Evolutionary conservation across 2,329 filamentous ascomycete species (phyloP).

Genomic region (Phaeoacremonium minimum): DNA sequence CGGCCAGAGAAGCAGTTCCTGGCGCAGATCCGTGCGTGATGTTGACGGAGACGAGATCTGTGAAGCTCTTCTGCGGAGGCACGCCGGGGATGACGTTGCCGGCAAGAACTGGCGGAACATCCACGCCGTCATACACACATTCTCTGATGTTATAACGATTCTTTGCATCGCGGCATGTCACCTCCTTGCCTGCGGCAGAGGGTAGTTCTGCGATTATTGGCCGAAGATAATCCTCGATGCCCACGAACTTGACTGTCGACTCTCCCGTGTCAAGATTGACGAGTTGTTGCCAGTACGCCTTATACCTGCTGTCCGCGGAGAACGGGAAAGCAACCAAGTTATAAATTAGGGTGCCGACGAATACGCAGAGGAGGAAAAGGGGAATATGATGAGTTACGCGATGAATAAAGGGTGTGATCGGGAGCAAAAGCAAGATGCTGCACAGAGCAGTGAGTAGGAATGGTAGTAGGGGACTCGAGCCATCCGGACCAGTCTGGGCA

Average conservation of each 20-base stretch:
- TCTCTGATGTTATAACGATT: conserved; percentile 46
- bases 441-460: conserved; percentile 67
- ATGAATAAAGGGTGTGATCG: conserved; percentile 80
- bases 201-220: conserved; percentile 67
- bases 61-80: conserved; percentile 37
- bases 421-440: conserved; percentile 68
- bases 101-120: conserved; percentile 59
- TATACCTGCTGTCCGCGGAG: conserved; percentile 72
- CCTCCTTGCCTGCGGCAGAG: conserved; percentile 58
- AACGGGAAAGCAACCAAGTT: conserved; percentile 88
- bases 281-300: conserved; percentile 81
- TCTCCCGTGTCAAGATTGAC: conserved; percentile 71
- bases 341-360: conserved; percentile 74
- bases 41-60: conserved; percentile 63
- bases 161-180: conserved; percentile 45
- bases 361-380: conserved; percentile 68
- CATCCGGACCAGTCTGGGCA: conserved; percentile 80
- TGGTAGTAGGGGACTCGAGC: conserved; percentile 65
- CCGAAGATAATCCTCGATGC: conserved; percentile 63
- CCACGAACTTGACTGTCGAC: conserved; percentile 66
- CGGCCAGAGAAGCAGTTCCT: conserved; percentile 55
- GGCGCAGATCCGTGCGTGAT: conserved; percentile 33
- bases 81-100: conserved; percentile 33
- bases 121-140: conserved; percentile 66
- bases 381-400: conserved; percentile 81